Percentiles rank a stretch among this genome's conserved stretches.
Conservation (phyloP, 306 rosid genomes). For the Casuarina cunninghamiana region DNA sequence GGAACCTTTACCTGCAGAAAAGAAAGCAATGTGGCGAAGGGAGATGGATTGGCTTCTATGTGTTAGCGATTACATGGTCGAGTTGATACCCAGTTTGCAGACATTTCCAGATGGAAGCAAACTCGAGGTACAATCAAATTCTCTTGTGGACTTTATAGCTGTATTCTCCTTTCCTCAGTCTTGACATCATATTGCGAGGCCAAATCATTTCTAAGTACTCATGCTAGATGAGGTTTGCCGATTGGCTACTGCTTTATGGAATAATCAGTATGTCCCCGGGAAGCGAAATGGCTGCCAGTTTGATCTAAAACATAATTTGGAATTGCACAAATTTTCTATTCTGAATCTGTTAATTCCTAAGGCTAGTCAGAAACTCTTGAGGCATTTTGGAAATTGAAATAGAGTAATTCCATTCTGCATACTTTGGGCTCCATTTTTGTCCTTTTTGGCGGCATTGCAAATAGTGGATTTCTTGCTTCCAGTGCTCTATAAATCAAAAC, state of each 20-base stretch:
- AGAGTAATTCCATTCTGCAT: background rate
- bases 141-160: background rate
- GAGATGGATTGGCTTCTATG: constrained; percentile 87
- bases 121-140: constrained; percentile 58
- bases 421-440: background rate
- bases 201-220: background rate
- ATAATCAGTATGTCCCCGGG: background rate
- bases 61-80: constrained; percentile 86
- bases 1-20: constrained; percentile 62
- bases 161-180: background rate
- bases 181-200: background rate
- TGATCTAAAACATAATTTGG: background rate
- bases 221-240: background rate
- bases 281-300: background rate
- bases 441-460: constrained; percentile 3
- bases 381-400: background rate
- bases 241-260: background rate
- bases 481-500: background rate
- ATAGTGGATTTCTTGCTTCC: constrained; percentile 14
- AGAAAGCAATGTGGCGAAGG: constrained; percentile 83
- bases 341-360: background rate
- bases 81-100: constrained; percentile 76
- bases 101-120: constrained; percentile 84
- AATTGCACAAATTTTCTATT: background rate
- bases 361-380: background rate